Evolutionary conservation across 2,329 filamentous ascomycete genomes (phyloP).

Genomic region (Pseudocercospora macadamiae): DNA sequence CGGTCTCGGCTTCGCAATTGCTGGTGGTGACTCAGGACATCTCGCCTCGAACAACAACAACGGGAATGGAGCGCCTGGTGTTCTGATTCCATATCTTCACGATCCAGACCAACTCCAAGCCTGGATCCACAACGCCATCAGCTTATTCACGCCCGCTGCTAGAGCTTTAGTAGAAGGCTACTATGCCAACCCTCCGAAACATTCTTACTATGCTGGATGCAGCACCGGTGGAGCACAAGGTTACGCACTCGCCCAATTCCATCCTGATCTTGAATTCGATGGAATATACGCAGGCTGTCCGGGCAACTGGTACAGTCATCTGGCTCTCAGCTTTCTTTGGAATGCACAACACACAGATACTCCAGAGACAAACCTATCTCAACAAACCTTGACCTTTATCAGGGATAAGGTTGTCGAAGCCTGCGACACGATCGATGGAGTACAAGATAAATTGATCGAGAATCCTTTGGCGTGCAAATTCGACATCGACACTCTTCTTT

Average conservation of each 20-base stretch:
- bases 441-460: conserved; percentile 44
- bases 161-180: conserved; percentile 38
- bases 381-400: conserved; percentile 39
- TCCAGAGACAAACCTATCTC: conserved; percentile 30
- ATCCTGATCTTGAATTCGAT: conserved; percentile 48
- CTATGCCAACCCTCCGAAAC: conserved; percentile 37
- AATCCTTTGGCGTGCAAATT: conserved; percentile 44
- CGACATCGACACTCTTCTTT: conserved; percentile 38
- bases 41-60: conserved; percentile 30
- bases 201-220: conserved; percentile 44
- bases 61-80: conserved; percentile 29
- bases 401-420: conserved; percentile 40
- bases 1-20: conserved; percentile 33
- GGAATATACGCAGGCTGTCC: conserved; percentile 48
- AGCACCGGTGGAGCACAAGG: conserved; percentile 44
- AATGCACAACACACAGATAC: conserved; percentile 33
- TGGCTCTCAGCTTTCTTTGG: conserved; percentile 36
- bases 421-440: conserved; percentile 46
- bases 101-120: conserved; percentile 34
- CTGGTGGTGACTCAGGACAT: conserved; percentile 34
- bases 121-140: conserved; percentile 45
- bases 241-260: conserved; percentile 41
- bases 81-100: conserved; percentile 34
- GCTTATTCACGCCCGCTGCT: conserved; percentile 38
- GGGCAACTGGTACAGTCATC: conserved; percentile 44